These are phyloP conservation scores for Cercophora scortea DNA, from an alignment of 495 filamentous ascomycete species.

Conservation along the genomic window DNA sequence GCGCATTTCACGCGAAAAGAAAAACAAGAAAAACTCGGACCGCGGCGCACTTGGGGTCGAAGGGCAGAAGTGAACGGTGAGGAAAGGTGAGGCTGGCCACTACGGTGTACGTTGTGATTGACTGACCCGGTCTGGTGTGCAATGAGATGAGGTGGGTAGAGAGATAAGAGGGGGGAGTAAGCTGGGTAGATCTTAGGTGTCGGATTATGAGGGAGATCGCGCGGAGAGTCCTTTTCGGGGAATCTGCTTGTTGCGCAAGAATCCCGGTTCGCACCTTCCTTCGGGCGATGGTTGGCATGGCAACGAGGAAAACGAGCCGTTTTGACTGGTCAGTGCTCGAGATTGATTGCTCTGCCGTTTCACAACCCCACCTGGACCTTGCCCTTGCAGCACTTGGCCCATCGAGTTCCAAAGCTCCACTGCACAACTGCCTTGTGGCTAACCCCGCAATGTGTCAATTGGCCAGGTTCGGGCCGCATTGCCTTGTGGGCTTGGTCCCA, in stretches of 20 bases:
- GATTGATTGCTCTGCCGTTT: neutral
- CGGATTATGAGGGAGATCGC: neutral
- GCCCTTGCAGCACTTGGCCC: neutral
- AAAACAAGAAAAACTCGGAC: too few species aligned
- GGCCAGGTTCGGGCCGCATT: too few species aligned
- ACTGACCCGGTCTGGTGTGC: too few species aligned
- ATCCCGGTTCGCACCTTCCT: neutral
- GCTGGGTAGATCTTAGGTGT: neutral
- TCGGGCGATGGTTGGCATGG: neutral
- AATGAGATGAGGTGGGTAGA: neutral
- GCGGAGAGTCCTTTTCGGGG: neutral
- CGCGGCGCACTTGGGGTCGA: neutral
- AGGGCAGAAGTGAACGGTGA: neutral
- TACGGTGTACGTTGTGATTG: neutral
- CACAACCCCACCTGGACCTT: neutral
- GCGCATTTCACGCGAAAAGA: constrained; percentile 12
- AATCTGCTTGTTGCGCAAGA: neutral
- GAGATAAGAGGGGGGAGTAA: neutral
- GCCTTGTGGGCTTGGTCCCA: too few species aligned
- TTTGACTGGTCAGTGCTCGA: too few species aligned
- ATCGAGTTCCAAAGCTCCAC: too few species aligned
- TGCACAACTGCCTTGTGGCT: too few species aligned
- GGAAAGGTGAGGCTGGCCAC: neutral
- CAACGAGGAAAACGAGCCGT: neutral
- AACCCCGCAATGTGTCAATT: too few species aligned